phyloP scores from a whole-genome alignment of 306 rosid species.

The Quercus dentata region DNA sequence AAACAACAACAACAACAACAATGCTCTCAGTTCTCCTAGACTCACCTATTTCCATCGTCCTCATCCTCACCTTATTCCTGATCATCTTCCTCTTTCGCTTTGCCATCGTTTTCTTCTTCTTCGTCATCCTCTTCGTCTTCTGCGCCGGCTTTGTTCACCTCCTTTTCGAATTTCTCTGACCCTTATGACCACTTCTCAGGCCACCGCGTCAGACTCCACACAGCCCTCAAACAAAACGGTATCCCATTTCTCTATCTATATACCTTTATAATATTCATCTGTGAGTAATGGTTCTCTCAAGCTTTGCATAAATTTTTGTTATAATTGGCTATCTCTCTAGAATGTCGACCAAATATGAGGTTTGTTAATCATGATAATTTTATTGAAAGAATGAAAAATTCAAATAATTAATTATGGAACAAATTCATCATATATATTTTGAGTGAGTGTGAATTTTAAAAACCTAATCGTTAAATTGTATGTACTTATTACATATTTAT shows the following conservation, averaged over 20 bases:
- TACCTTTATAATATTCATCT: background rate
- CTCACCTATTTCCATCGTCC: conserved; percentile 53
- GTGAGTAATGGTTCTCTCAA: background rate
- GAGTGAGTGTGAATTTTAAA: no score
- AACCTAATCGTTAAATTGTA: no score
- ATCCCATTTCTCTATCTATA: background rate
- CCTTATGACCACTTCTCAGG: conserved; percentile 42
- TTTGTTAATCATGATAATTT: no score
- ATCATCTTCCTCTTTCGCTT: conserved; percentile 46
- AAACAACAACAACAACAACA: background rate
- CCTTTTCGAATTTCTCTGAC: conserved; percentile 38
- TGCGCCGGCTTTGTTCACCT: conserved; percentile 47
- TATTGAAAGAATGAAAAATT: background rate
- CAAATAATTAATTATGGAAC: no score
- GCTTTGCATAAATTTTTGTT: background rate
- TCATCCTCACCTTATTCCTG: conserved; percentile 48
- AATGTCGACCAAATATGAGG: background rate
- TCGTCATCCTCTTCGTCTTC: conserved; percentile 46
- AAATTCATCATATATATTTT: no score
- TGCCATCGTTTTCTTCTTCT: conserved; percentile 42
- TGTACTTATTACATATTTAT: no score
- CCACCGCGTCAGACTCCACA: conserved; percentile 23
- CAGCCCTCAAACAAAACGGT: conserved; percentile 61
- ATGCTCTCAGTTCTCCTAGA: conserved; percentile 41
- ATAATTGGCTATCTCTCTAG: background rate